phyloP scores from a whole-genome alignment of 129 eudicot genomes.

The Sambucus nigra region DNA sequence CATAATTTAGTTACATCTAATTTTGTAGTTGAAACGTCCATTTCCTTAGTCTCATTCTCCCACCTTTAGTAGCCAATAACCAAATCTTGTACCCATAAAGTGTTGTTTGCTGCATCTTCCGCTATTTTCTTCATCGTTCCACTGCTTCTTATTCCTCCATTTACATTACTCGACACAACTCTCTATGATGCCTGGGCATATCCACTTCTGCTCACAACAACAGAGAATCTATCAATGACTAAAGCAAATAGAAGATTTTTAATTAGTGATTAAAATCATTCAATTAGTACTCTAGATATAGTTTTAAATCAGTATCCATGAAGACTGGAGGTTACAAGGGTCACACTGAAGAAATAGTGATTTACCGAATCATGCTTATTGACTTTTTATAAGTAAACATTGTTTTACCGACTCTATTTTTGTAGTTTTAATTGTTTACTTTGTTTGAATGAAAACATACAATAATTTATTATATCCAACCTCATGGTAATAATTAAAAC shows the following conservation, averaged over 20 bases:
- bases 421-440: no score
- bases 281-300: no score
- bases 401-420: no score
- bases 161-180: constrained; percentile 21
- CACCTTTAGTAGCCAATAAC: constrained; percentile 78
- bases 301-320: no score
- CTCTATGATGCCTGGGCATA: constrained; percentile 47
- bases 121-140: constrained; percentile 40
- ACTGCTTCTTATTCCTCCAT: constrained; percentile 25
- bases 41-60: constrained; percentile 37
- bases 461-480: no score
- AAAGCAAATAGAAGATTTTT: background rate
- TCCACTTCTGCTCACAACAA: constrained; percentile 48
- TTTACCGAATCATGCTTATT: no score
- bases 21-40: constrained; percentile 60
- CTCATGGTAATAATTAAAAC: no score
- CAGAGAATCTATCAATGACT: constrained; percentile 22
- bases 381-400: no score
- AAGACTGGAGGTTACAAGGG: no score
- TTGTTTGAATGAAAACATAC: no score
- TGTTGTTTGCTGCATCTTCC: constrained; percentile 34
- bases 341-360: no score
- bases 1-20: constrained; percentile 15
- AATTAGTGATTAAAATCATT: no score
- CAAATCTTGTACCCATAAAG: constrained; percentile 78